Conservation (phyloP, 148 eudicot genomes). For the Spergularia bocconei region DNA sequence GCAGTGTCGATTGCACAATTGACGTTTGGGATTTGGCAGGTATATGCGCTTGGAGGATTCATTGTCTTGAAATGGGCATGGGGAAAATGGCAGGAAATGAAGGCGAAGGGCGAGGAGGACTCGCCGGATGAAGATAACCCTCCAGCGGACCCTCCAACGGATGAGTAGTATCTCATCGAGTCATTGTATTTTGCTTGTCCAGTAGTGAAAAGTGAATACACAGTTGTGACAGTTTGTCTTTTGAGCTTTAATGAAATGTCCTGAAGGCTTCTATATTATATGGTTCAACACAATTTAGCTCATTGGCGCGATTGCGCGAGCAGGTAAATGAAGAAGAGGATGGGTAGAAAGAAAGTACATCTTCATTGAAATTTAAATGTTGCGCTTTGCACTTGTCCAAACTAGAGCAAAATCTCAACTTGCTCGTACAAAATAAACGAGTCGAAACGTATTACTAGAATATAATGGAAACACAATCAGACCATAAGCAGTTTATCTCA, state of each 20-base stretch:
- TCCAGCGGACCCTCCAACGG: constrained; percentile 23
- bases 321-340: too few species aligned
- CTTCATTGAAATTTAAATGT: too few species aligned
- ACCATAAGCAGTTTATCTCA: too few species aligned
- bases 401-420: too few species aligned
- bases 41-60: constrained; percentile 51
- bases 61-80: constrained; percentile 42
- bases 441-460: too few species aligned
- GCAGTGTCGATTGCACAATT: background rate
- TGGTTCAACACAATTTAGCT: background rate
- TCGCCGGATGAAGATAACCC: constrained; percentile 28
- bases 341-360: too few species aligned
- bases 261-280: background rate
- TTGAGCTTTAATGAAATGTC: background rate
- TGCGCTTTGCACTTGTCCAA: too few species aligned
- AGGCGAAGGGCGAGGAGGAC: constrained; percentile 27
- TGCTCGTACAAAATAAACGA: too few species aligned
- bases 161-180: constrained; percentile 6
- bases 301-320: background rate
- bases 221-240: background rate
- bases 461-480: too few species aligned
- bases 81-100: constrained; percentile 49
- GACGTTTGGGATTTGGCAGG: constrained; percentile 20
- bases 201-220: background rate
- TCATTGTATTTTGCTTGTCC: constrained; percentile 6